Conservation (phyloP, 768 basidiomycete species). For the Leucosporidium scottii region DNA sequence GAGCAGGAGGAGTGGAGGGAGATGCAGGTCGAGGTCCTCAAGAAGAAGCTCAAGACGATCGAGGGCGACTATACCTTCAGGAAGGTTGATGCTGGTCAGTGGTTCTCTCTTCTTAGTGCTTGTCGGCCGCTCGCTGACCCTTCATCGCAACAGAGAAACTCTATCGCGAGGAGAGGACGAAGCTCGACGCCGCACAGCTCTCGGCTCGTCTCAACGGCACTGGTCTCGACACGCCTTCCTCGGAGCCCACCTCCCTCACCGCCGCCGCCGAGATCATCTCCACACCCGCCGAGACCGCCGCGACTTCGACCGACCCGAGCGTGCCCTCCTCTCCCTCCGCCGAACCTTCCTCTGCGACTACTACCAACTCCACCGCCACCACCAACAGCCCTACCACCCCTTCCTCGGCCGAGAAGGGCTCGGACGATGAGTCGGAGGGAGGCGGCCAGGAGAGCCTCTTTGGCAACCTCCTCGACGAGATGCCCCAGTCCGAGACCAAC, state of each 20-base stretch:
- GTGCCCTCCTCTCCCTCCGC: too few relatives aligned
- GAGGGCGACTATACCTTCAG: slow-evolving; percentile 65
- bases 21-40: slow-evolving; percentile 11
- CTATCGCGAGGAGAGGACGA: slow-evolving; percentile 54
- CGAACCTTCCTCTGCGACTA: not conserved
- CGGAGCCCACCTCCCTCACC: not conserved
- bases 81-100: slow-evolving; percentile 51
- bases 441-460: slow-evolving; percentile 48
- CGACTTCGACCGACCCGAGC: not conserved
- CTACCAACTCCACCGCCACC: not conserved
- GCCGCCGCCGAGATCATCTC: not conserved
- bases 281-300: not conserved
- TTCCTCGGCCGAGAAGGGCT: not conserved
- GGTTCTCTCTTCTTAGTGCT: not conserved
- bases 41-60: slow-evolving; percentile 39
- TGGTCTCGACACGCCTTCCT: not conserved
- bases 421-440: slow-evolving; percentile 12
- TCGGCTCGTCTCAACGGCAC: slow-evolving; percentile 45
- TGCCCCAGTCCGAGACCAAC: slow-evolving; percentile 55
- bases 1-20: slow-evolving; percentile 25
- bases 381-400: not conserved
- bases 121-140: not conserved
- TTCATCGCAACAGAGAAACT: slow-evolving; percentile 42
- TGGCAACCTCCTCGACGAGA: slow-evolving; percentile 64
- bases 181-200: slow-evolving; percentile 45